phyloP scores from a whole-genome alignment of 1,284 basidiomycete genomes.

The Austroboletus novae-zelandiae region DNA sequence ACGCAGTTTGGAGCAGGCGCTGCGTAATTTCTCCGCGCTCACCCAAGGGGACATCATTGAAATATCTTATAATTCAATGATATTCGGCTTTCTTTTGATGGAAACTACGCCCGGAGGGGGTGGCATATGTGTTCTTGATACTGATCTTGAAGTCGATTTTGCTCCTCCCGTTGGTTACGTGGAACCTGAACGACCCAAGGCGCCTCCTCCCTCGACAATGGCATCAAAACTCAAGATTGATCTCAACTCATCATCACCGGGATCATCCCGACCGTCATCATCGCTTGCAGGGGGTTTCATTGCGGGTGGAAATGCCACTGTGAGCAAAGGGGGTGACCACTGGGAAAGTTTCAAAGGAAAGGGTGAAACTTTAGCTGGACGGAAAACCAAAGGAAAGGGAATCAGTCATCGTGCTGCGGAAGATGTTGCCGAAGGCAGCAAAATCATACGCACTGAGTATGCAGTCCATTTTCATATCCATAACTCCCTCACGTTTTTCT shows the following conservation, averaged over 20 bases:
- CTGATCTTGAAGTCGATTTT: conserved; percentile 92
- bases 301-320: conserved; percentile 44
- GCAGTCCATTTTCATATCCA: background rate
- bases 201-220: conserved; percentile 88
- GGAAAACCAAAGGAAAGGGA: conserved; percentile 91
- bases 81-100: conserved; percentile 96
- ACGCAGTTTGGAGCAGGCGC: conserved; percentile 81
- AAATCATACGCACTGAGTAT: conserved; percentile 86
- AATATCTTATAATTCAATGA: conserved; percentile 88
- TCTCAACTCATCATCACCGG: conserved; percentile 75
- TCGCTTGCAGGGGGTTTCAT: conserved; percentile 67
- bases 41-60: conserved; percentile 92
- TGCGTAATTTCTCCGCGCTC: conserved; percentile 90
- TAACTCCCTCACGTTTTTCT: conserved; percentile 11
- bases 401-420: conserved; percentile 81
- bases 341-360: conserved; percentile 95
- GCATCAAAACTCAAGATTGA: conserved; percentile 97
- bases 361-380: conserved; percentile 84
- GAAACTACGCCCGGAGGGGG: conserved; percentile 86
- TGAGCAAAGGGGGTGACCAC: conserved; percentile 73
- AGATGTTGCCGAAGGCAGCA: conserved; percentile 76
- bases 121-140: conserved; percentile 91
- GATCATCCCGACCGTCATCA: conserved; percentile 78
- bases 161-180: conserved; percentile 78
- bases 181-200: conserved; percentile 85